Evolutionary conservation across 2,329 filamentous ascomycete genomes (phyloP), one percentile per base, ranked within the genome.

Genomic region (Aspergillus niger): DNA sequence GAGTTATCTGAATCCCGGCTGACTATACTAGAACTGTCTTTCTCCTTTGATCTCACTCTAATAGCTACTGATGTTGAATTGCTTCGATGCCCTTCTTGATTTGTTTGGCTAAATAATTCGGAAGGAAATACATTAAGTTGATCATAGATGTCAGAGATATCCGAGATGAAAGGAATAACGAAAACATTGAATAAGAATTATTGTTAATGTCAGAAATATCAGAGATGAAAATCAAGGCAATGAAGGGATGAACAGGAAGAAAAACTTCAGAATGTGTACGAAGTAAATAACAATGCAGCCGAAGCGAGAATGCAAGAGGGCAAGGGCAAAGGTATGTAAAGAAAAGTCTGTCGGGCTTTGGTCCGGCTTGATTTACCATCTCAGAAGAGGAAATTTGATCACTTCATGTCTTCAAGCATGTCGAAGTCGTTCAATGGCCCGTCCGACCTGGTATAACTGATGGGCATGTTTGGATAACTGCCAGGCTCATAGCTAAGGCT

Each of bases 21-120:
- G 20, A 11, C 11, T 24, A 3, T 22, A 1, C 1, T 44, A 44
- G 17, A 24, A 20, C 3, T 20, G 20, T 10, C 3, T 2, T 5
- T 0, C 2, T 22, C 4, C 5, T 15, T 13, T 7, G 2, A 15
- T 20, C 2, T 2, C 1, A 1, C 41, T 13, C 6, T 44, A 11
- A 8, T 11, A 3, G 4, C 3, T 30, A 30, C 1, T 11, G 10
- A 30, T 11, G 7, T 11, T 4, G 10, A 0, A 11, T 15, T 36
- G 10, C 32, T 15, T 15, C 11, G 11, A 15, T 36, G 13, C 6
- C 4, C 4, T 26, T 7, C 26, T 5, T 13, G 32, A 32, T 32
- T 11, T 11, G 10, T 32, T 2, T 32, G 8, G 2, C 30, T 32
- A 32, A 32, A 32, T 32, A 1, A 32, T 32, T 4, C 10, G 30